phyloP scores from a whole-genome alignment of 441 rosid genomes.

The Cnidoscolus chayamansa region DNA sequence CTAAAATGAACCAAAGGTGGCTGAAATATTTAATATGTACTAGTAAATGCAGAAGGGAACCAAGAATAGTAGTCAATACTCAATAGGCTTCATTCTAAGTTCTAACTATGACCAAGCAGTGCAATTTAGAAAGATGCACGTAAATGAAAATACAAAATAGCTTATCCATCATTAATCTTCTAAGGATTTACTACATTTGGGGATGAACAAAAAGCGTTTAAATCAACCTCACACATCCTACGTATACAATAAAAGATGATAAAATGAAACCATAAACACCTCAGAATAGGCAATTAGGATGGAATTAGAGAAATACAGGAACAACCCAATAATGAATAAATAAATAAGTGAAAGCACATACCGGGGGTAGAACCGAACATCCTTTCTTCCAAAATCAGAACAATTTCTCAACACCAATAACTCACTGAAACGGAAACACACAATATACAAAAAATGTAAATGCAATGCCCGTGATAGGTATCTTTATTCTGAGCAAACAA shows the following conservation, averaged over 20 bases:
- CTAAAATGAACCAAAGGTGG: background rate
- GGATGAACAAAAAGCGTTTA: background rate
- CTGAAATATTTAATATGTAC: no score
- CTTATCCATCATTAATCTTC: background rate
- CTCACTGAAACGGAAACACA: constrained; percentile 16
- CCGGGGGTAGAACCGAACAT: constrained; percentile 66
- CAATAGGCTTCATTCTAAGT: no score
- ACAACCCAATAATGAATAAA: background rate
- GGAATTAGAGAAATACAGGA: background rate
- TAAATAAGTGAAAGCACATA: constrained; percentile 32
- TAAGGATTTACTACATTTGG: background rate
- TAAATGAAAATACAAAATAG: no score
- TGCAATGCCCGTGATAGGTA: background rate
- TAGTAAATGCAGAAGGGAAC: no score
- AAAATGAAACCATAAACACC: background rate
- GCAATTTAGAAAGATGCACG: no score
- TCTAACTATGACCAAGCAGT: background rate
- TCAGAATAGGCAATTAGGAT: background rate
- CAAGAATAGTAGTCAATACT: no score
- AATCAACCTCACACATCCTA: background rate
- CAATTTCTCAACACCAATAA: constrained; percentile 8
- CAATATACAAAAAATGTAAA: background rate
- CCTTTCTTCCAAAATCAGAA: constrained; percentile 25
- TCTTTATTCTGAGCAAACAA: background rate
- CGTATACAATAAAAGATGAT: background rate